A percentile compares a stretch with the other conserved stretches of the same genome.
phyloP scores from a whole-genome alignment of 2,329 filamentous ascomycete species.

The Penicillium palitans region DNA sequence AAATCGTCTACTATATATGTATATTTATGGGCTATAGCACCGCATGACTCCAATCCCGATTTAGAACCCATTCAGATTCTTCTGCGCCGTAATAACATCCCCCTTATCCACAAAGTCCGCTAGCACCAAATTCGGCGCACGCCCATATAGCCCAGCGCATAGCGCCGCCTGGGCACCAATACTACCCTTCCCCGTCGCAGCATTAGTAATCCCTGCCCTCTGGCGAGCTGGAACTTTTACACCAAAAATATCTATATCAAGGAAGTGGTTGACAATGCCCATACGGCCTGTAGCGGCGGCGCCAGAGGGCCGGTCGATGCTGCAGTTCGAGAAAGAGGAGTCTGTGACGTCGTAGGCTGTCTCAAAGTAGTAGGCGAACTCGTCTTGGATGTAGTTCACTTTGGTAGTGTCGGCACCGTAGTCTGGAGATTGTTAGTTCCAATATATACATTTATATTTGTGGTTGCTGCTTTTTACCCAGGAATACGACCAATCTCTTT shows the following conservation, averaged over 20 bases:
- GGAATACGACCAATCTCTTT: constrained; percentile 47
- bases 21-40: not conserved
- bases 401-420: constrained; percentile 41
- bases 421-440: constrained; percentile 30
- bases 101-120: constrained; percentile 50
- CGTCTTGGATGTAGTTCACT: constrained; percentile 46
- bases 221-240: constrained; percentile 46
- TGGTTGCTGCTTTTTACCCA: constrained; percentile 30
- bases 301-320: constrained; percentile 46
- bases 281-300: constrained; percentile 43
- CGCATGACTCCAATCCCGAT: not conserved
- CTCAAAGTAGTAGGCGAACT: constrained; percentile 50
- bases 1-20: not conserved
- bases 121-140: constrained; percentile 46
- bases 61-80: constrained; percentile 42
- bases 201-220: constrained; percentile 45
- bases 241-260: constrained; percentile 46
- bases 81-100: constrained; percentile 44
- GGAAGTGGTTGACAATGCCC: constrained; percentile 53
- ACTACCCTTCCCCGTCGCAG: constrained; percentile 43
- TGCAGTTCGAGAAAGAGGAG: constrained; percentile 44
- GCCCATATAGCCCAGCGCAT: constrained; percentile 42
- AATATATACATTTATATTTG: not conserved
- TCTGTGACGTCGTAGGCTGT: constrained; percentile 48
- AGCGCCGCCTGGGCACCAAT: constrained; percentile 45